Percentiles rank a stretch among this genome's conserved stretches.
Evolutionary conservation across 345 rosid species (phyloP).

Genomic region (Salix arbutifolia): DNA sequence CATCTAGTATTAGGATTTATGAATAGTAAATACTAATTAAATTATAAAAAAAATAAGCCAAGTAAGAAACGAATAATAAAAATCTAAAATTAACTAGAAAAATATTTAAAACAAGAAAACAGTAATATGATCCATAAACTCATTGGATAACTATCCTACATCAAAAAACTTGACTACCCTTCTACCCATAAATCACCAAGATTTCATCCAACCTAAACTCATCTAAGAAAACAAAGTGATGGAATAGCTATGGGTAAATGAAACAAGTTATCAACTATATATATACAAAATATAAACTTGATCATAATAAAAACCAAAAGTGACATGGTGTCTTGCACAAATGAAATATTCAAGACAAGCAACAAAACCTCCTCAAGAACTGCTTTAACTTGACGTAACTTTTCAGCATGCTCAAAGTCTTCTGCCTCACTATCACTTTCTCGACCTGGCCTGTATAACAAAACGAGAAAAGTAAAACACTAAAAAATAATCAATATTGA

Average conservation of each 20-base stretch:
- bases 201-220: neutral
- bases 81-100: too few relatives aligned
- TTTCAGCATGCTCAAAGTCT: constrained; percentile 97
- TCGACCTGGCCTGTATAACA: constrained; percentile 62
- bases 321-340: neutral
- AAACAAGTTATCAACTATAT: neutral
- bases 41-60: too few relatives aligned
- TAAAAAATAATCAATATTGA: neutral
- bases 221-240: neutral
- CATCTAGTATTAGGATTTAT: too few relatives aligned
- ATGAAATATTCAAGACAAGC: constrained; percentile 5
- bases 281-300: neutral
- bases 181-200: neutral
- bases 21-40: too few relatives aligned
- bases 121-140: too few relatives aligned
- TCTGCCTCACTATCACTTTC: constrained; percentile 99
- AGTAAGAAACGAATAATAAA: too few relatives aligned
- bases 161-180: neutral
- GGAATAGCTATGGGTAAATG: neutral
- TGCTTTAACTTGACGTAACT: constrained; percentile 97
- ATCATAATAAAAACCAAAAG: neutral
- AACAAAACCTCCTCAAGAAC: constrained; percentile 90
- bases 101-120: too few relatives aligned
- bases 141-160: too few relatives aligned
- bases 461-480: neutral